phyloP scores from a whole-genome alignment of 176 grass and related monocot genomes.

The Elymus sibiricus region DNA sequence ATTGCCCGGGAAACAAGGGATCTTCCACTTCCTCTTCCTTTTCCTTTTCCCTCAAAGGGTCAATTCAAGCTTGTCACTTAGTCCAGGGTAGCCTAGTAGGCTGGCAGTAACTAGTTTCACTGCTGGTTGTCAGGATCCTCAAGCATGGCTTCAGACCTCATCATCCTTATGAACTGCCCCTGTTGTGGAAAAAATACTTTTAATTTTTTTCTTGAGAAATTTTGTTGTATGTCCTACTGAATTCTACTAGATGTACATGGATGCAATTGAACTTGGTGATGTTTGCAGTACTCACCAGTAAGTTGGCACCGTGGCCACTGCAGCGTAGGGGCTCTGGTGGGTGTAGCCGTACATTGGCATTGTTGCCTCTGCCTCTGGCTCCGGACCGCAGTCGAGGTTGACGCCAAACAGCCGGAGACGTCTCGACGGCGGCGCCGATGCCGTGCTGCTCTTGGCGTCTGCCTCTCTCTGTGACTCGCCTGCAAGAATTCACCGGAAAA shows the following conservation, averaged over 20 bases:
- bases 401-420: conserved; percentile 86
- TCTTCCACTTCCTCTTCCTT: conserved; percentile 28
- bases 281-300: conserved; percentile 47
- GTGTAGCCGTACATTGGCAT: conserved; percentile 47
- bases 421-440: conserved; percentile 39
- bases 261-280: conserved; percentile 8
- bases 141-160: conserved; percentile 42
- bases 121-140: conserved; percentile 29
- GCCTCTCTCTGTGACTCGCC: conserved; percentile 28
- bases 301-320: conserved; percentile 45
- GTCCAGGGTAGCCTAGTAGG: conserved; percentile 33
- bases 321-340: conserved; percentile 51
- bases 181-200: conserved; percentile 27
- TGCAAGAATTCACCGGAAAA: conserved; percentile 20
- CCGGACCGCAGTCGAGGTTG: conserved; percentile 75
- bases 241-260: not conserved
- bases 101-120: conserved; percentile 23
- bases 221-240: not conserved
- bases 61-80: conserved; percentile 46
- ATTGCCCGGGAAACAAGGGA: conserved; percentile 59
- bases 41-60: conserved; percentile 37
- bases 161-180: conserved; percentile 45
- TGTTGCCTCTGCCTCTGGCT: conserved; percentile 41
- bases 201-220: not conserved
- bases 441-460: conserved; percentile 40